phyloP scores from a whole-genome alignment of 129 eudicot genomes.

The Apium graveolens region DNA sequence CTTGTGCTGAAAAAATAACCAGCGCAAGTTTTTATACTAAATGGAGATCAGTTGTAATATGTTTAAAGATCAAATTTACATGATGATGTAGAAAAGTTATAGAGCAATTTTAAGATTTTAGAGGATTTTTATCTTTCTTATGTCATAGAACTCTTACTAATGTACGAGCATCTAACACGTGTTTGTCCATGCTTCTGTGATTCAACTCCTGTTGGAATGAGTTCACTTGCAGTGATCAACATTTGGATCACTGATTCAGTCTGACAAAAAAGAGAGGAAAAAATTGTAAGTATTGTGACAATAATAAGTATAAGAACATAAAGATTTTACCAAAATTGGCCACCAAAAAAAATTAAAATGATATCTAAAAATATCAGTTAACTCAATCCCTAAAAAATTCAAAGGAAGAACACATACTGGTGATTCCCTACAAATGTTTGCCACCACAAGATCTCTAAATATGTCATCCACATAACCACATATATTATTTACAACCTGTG shows the following conservation, averaged over 20 bases:
- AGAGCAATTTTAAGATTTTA: conserved; percentile 55
- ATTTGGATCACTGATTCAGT: conserved; percentile 70
- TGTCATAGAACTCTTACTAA: conserved; percentile 85
- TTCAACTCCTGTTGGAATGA: conserved; percentile 50
- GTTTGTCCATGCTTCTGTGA: conserved; percentile 36
- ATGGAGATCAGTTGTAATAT: not conserved
- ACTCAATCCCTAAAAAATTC: conserved; percentile 23
- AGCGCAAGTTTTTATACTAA: not conserved
- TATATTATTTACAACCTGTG: too few relatives aligned
- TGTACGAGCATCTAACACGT: conserved; percentile 60
- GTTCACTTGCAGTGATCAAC: too few relatives aligned
- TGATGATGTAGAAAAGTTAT: conserved; percentile 82
- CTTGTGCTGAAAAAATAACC: not conserved
- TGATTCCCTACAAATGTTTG: conserved; percentile 73
- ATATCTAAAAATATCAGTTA: not conserved
- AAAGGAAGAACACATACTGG: conserved; percentile 74
- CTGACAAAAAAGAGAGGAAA: conserved; percentile 26
- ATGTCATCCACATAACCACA: conserved; percentile 59
- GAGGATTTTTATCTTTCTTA: conserved; percentile 84
- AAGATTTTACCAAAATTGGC: not conserved
- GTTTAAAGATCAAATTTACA: conserved; percentile 38
- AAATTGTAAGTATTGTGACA: not conserved
- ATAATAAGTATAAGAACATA: not conserved
- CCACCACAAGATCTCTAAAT: conserved; percentile 76
- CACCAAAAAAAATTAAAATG: not conserved